Conservation (phyloP, 352 stramenopile genomes). For the Phytophthora multivora region DNA sequence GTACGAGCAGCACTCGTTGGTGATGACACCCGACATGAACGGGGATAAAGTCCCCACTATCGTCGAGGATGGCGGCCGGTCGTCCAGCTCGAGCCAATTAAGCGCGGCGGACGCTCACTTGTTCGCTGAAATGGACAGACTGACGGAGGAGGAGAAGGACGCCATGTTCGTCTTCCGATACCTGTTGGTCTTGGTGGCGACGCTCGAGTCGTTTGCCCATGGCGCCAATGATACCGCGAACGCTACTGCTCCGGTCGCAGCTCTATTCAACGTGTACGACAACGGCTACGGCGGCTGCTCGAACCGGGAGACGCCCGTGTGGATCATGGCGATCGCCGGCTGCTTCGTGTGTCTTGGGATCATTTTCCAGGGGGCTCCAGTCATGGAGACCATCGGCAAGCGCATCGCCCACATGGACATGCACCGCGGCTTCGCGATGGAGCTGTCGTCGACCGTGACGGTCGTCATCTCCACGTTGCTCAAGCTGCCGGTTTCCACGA, state of each 20-base stretch:
- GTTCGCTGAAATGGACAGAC: constrained; percentile 27
- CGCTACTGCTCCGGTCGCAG: constrained; percentile 65
- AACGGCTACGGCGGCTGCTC: constrained; percentile 31
- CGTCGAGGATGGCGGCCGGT: neutral
- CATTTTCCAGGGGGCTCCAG: constrained; percentile 61
- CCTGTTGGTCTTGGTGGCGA: constrained; percentile 76
- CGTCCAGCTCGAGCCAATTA: neutral
- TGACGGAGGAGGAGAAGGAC: constrained; percentile 43
- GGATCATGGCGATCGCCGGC: constrained; percentile 67
- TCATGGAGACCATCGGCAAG: constrained; percentile 65
- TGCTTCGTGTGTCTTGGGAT: constrained; percentile 56
- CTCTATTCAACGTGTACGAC: constrained; percentile 67
- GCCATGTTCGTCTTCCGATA: constrained; percentile 56
- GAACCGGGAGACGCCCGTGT: constrained; percentile 41
- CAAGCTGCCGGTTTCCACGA: constrained; percentile 57
- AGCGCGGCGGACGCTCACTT: constrained; percentile 19
- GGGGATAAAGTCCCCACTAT: neutral
- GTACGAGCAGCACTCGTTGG: constrained; percentile 3
- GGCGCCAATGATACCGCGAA: constrained; percentile 87
- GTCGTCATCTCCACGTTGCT: constrained; percentile 56
- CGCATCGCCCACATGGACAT: constrained; percentile 61
- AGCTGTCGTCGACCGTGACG: constrained; percentile 68
- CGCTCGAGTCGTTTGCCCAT: constrained; percentile 76
- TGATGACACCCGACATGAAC: constrained; percentile 20
- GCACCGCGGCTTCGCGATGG: constrained; percentile 69